A percentile compares a stretch with the other conserved stretches of the same genome.
Conservation (phyloP, 371 early-diverging fungal species). For the Mucor mucedo region DNA sequence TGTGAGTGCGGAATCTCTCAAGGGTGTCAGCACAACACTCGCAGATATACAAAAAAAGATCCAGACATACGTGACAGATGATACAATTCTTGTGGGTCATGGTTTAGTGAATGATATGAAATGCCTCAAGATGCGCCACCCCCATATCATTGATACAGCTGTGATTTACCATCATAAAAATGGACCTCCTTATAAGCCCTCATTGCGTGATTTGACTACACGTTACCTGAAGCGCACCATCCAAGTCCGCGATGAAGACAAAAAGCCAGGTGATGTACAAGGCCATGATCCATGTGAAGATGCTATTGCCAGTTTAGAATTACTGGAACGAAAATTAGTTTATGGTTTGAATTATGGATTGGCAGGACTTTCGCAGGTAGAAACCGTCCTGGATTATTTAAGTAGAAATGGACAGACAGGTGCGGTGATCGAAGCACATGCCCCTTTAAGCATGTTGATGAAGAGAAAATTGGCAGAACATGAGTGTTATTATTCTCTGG, state of each 20-base stretch:
- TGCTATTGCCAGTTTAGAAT: slow-evolving; percentile 69
- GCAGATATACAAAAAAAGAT: slow-evolving; percentile 59
- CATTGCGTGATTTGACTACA: slow-evolving; percentile 59
- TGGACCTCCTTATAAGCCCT: slow-evolving; percentile 61
- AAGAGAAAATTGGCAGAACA: slow-evolving; percentile 13
- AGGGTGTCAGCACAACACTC: slow-evolving; percentile 53
- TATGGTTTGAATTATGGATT: slow-evolving; percentile 41
- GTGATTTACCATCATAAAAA: slow-evolving; percentile 63
- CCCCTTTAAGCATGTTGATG: slow-evolving; percentile 17
- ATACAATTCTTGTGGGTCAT: slow-evolving; percentile 77
- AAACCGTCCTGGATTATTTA: slow-evolving; percentile 31
- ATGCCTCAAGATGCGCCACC: slow-evolving; percentile 63
- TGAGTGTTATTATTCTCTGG: slow-evolving; percentile 19
- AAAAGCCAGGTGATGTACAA: slow-evolving; percentile 17
- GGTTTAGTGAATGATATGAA: slow-evolving; percentile 77
- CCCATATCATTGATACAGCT: slow-evolving; percentile 74
- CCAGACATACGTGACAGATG: slow-evolving; percentile 37
- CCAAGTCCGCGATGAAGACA: slow-evolving; percentile 43
- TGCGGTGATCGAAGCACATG: slow-evolving; percentile 25
- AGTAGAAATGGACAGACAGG: slow-evolving; percentile 15
- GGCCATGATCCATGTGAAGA: slow-evolving; percentile 80
- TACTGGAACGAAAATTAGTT: slow-evolving; percentile 57
- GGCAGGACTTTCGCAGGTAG: slow-evolving; percentile 23
- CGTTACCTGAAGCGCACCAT: slow-evolving; percentile 63
- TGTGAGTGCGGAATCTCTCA: slow-evolving; percentile 57